These are phyloP conservation scores for Solanum bukasovii DNA, from an alignment of 257 asterid genomes.

Conservation along the genomic window DNA sequence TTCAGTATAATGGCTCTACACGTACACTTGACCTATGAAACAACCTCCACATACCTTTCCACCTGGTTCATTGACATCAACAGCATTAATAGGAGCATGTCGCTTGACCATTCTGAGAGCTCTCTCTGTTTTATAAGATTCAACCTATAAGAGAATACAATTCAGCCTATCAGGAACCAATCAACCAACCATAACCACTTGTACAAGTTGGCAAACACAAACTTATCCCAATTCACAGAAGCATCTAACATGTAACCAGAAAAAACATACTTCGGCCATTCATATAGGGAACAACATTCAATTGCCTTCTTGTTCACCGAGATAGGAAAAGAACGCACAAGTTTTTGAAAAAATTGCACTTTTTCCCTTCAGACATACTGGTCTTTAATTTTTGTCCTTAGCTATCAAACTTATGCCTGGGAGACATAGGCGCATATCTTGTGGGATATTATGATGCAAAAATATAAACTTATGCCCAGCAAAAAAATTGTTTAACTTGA, in stretches of 20 bases:
- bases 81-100: slow-evolving; percentile 38
- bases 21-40: neutral
- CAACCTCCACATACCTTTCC: slow-evolving; percentile 8
- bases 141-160: slow-evolving; percentile 44
- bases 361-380: neutral
- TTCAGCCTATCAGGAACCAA: neutral
- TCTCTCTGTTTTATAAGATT: slow-evolving; percentile 50
- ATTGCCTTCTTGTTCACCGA: neutral
- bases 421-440: neutral
- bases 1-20: neutral
- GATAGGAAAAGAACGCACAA: neutral
- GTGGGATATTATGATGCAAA: neutral
- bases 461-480: neutral
- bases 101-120: slow-evolving; percentile 70
- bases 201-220: neutral
- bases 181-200: neutral
- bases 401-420: neutral
- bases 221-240: neutral
- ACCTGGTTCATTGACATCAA: slow-evolving; percentile 23
- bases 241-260: neutral
- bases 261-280: neutral
- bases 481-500: neutral
- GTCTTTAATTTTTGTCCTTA: neutral
- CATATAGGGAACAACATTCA: neutral
- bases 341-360: neutral